Base-by-base conservation (phyloP, 176 grass and related monocot species). In the Musa itinerans region DNA sequence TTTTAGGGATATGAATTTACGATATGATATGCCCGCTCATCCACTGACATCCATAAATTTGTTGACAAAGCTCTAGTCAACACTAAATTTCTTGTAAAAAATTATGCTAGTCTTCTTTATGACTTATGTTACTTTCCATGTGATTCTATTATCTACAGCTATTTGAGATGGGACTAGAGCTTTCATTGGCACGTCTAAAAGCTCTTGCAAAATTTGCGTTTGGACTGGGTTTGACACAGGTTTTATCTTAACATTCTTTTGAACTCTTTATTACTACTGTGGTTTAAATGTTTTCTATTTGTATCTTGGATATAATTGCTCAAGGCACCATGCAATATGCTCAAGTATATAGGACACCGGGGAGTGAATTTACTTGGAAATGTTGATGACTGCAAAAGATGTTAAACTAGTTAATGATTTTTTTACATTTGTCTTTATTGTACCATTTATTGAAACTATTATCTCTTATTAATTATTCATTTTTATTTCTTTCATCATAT, bases 141-240 rank as follows among this genome's bases (percentile, higher is more conserved):
- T 7, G 11, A 64, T 26, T 69, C 75, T n/a, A n/a, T 74, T 15
- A 71, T 11, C 67, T 82, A 49, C 85, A 98, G 95, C 62, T 98
- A 83, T 98, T 98, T 69, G 95, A 98, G 88, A 98, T 98, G 95
- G 95, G 95, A 24, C 73, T 94, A 16, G 90, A 98, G 79, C 95
- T 98, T 76, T 98, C 95, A 16, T 84, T 98, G 53, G 87, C 91
- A 67, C 95, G 90, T 22, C 88, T 98, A 63, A 89, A 85, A 76
- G 95, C 95, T 82, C 95, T 99, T 58, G 95, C 95, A n/a, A 99
- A 86, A 43, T 99, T 83, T 83, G 90, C 95, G 58, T 99, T 99
- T 27, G 95, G 95, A 66, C 91, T 99, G 78, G 95, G 95, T 11
- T 87, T 99, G 73, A 85, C 95, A 80, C 90, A 94, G 90, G 95